A percentile compares a stretch with the other conserved stretches of the same genome.
Evolutionary conservation across 148 eudicot species (phyloP).

Genomic region (Agrostemma githago): DNA sequence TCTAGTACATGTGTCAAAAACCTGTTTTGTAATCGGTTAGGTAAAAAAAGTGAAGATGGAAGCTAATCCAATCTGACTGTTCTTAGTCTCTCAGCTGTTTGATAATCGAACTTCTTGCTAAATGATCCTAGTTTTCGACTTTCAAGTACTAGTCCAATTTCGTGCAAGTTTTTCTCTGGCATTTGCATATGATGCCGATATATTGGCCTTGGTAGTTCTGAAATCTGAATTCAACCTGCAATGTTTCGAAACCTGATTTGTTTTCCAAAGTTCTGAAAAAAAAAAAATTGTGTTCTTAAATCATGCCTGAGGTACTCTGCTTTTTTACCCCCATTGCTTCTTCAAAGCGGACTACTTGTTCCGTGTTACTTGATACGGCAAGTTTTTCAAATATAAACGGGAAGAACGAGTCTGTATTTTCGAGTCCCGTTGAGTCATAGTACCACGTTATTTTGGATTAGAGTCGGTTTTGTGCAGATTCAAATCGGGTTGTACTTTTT

Average conservation of each 20-base stretch:
- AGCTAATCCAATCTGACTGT: not conserved
- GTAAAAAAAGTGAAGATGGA: not conserved
- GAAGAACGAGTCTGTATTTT: too few species aligned
- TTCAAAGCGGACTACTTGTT: not conserved
- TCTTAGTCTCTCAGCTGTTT: not conserved
- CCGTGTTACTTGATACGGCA: too few species aligned
- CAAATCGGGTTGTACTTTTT: too few species aligned
- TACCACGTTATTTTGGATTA: too few species aligned
- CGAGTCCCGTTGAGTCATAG: too few species aligned
- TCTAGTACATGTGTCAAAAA: too few species aligned
- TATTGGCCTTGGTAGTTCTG: not conserved
- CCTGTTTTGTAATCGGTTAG: not conserved
- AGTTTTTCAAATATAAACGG: too few species aligned
- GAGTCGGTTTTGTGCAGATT: too few species aligned
- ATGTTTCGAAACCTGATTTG: not conserved
- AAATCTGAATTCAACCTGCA: not conserved
- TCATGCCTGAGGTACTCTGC: not conserved
- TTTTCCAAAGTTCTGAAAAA: not conserved
- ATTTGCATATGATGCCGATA: not conserved
- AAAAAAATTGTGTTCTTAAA: too few species aligned
- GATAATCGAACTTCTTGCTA: not conserved
- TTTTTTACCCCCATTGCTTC: not conserved
- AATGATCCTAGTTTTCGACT: not conserved
- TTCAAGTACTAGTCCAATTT: not conserved
- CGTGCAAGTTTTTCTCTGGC: not conserved